Conservation (phyloP, 2,329 filamentous ascomycete species). For the Fonsecaea multimorphosa region DNA sequence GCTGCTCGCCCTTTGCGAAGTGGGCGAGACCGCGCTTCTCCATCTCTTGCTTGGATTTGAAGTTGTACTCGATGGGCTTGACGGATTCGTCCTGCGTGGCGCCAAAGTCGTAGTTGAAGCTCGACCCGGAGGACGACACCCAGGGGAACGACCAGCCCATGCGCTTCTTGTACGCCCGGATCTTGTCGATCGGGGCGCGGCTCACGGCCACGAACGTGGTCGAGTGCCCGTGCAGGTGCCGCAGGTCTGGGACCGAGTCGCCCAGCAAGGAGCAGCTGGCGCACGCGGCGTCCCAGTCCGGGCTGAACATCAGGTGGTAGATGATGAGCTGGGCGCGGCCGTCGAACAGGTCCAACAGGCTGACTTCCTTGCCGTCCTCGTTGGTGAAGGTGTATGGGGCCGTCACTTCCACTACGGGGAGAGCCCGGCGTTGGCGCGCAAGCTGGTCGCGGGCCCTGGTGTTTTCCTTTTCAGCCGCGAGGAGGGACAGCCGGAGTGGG, state of each 20-base stretch:
- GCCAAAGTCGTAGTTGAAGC: constrained; percentile 53
- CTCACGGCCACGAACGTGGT: constrained; percentile 49
- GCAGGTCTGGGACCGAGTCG: constrained; percentile 48
- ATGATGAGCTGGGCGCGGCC: constrained; percentile 44
- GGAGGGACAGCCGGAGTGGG: constrained; percentile 29
- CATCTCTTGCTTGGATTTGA: constrained; percentile 37
- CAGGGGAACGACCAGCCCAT: constrained; percentile 53
- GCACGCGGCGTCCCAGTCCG: constrained; percentile 47
- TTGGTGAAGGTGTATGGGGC: constrained; percentile 47
- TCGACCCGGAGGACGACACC: constrained; percentile 39
- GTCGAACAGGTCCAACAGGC: constrained; percentile 41
- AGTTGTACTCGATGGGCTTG: constrained; percentile 41
- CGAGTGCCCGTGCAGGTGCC: constrained; percentile 48
- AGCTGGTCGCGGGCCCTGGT: constrained; percentile 31
- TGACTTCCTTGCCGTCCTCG: constrained; percentile 26
- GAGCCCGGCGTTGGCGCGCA: constrained; percentile 31
- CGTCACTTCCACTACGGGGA: constrained; percentile 51
- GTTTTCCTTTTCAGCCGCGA: constrained; percentile 32
- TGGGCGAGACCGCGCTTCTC: constrained; percentile 12
- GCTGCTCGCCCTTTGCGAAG: constrained; percentile 44
- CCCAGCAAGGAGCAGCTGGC: constrained; percentile 49
- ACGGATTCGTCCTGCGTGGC: constrained; percentile 45
- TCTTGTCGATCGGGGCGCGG: constrained; percentile 45
- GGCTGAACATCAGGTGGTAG: constrained; percentile 57
- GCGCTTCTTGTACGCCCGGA: constrained; percentile 47